phyloP scores from a whole-genome alignment of 495 filamentous ascomycete species.

The Neurospora tetrasperma region DNA sequence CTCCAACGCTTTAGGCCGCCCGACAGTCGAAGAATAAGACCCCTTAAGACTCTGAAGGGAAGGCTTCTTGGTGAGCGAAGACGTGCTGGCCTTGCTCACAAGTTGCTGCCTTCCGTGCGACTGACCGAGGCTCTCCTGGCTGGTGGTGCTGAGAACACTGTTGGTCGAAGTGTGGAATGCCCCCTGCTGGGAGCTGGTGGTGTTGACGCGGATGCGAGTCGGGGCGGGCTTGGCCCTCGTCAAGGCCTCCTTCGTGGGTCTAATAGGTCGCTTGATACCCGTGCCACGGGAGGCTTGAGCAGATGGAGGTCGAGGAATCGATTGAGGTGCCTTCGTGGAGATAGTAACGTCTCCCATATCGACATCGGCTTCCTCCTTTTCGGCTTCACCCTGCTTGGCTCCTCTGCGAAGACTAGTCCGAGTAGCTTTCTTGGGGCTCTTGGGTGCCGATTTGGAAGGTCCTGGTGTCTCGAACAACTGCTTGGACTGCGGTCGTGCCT shows the following conservation, averaged over 20 bases:
- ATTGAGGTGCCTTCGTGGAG: slow-evolving; percentile 43
- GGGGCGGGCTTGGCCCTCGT: slow-evolving; percentile 63
- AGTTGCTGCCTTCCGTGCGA: slow-evolving; percentile 23
- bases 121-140: slow-evolving; percentile 48
- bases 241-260: slow-evolving; percentile 56
- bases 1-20: slow-evolving; percentile 50
- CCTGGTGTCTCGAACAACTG: slow-evolving; percentile 15
- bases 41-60: slow-evolving; percentile 61
- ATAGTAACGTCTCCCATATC: slow-evolving; percentile 41
- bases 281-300: slow-evolving; percentile 42
- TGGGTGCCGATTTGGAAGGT: slow-evolving; percentile 15
- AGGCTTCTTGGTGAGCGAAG: slow-evolving; percentile 52
- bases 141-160: slow-evolving; percentile 43
- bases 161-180: slow-evolving; percentile 49
- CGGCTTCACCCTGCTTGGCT: slow-evolving; percentile 29
- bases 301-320: slow-evolving; percentile 39
- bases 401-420: slow-evolving; percentile 43
- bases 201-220: slow-evolving; percentile 69
- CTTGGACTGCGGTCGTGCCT: slow-evolving; percentile 4
- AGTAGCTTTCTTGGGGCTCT: slow-evolving; percentile 30
- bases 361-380: slow-evolving; percentile 35
- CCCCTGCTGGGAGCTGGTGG: slow-evolving; percentile 50
- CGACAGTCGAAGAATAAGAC: slow-evolving; percentile 46
- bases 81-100: slow-evolving; percentile 57
- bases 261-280: slow-evolving; percentile 53